Base-by-base conservation (phyloP, 2,329 filamentous ascomycete genomes). In the Cytospora paraplurivora region DNA sequence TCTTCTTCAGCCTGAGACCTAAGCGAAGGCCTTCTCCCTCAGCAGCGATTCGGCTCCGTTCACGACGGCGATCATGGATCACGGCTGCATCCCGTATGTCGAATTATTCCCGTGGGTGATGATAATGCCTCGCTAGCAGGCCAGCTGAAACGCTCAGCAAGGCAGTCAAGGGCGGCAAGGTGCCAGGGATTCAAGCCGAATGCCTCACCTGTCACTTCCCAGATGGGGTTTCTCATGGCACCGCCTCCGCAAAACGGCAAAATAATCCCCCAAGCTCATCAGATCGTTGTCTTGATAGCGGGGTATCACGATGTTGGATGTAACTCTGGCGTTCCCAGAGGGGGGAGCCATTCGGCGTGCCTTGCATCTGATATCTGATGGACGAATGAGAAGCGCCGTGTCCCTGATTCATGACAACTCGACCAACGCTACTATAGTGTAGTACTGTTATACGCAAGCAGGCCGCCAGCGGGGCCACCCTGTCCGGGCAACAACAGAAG, bases 261-360 rank as follows among this genome's bases (percentile, higher is more conserved):
- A 49, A 61, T 56, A 55, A 51, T 10, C 49, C 52, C 44, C 57
- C 56, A 61, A 55, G 51, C 38, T 44, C 53, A 51, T 57, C 53
- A 52, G 62, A 64, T 62, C 53, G 62, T 52, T 52, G 55, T 53
- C 53, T 59, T 37, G 55, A 64, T 57, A 66, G 64, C 64, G 64
- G 64, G 64, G 64, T 64, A 55, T 49, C 19, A 62, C 52, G 41
- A 49, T 62, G 55, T 51, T 64, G 64, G 61, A 65, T 65, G 53
- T 60, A 37, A 65, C 60, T 38, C 53, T 27, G 34, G 12, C 57
- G 33, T 47, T n/a, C 51, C 59, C 51, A 61, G 54, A 61, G 41
- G 13, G 41, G 27, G 59, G 54, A 47, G 38, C 32, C n/a, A n/a
- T 47, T 47, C 55, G 53, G 35, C 33, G 57, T 64, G 62, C 57